A percentile compares a stretch with the other conserved stretches of the same genome.
phyloP scores from a whole-genome alignment of 345 rosid species.

The Bruguiera gymnorhiza region DNA sequence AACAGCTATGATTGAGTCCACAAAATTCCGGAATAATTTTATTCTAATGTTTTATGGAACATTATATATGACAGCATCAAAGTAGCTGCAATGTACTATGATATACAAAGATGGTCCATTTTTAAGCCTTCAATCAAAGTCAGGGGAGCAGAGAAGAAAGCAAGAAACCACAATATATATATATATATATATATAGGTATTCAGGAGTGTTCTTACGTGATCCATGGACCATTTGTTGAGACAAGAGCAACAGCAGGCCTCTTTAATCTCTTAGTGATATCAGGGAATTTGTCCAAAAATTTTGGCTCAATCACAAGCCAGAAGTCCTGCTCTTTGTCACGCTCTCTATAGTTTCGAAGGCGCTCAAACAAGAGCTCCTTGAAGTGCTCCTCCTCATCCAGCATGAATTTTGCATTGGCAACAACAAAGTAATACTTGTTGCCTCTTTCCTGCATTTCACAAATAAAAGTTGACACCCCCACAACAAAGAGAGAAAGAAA shows the following conservation, averaged over 20 bases:
- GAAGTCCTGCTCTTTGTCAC: conserved; percentile 61
- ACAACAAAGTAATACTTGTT: conserved; percentile 67
- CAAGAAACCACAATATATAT: not conserved
- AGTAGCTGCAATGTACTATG: too few species aligned
- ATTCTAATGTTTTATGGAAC: not conserved
- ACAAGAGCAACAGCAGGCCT: conserved; percentile 97
- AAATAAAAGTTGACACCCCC: not conserved
- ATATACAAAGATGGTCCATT: too few species aligned
- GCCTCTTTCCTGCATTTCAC: conserved; percentile 29
- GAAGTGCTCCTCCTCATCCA: conserved; percentile 97
- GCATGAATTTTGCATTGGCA: conserved; percentile 93
- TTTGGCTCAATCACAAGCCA: conserved; percentile 96
- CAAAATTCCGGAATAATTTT: not conserved
- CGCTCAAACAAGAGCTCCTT: conserved; percentile 79
- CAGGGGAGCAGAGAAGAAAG: not conserved
- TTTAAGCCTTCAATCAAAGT: not conserved
- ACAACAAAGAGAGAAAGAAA: not conserved
- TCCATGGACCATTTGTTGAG: conserved; percentile 90
- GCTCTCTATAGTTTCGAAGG: conserved; percentile 65
- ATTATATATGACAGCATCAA: not conserved
- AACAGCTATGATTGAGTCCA: not conserved
- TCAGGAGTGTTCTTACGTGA: conserved; percentile 56
- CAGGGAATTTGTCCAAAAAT: conserved; percentile 81
- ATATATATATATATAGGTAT: not conserved
- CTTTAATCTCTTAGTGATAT: conserved; percentile 64